phyloP scores from a whole-genome alignment of 2,329 filamentous ascomycete genomes.

The Knufia petricola region DNA sequence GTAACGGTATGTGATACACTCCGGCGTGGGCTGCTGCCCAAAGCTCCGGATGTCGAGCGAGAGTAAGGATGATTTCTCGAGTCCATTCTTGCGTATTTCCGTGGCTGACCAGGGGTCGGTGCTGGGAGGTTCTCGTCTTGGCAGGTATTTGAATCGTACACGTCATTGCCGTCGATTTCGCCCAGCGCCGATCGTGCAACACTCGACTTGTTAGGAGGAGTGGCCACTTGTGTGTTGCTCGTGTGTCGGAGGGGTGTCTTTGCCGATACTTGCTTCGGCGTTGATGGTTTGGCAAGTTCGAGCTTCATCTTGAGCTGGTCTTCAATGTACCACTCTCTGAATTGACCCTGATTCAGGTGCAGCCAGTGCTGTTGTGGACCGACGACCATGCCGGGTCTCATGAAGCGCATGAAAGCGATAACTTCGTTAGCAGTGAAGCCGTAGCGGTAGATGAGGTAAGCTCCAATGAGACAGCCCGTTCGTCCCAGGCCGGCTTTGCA shows the following conservation, averaged over 20 bases:
- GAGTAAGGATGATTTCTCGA: constrained; percentile 64
- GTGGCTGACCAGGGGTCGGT: constrained; percentile 88
- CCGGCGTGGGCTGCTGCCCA: constrained; percentile 25
- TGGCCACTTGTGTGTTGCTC: constrained; percentile 63
- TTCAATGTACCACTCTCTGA: constrained; percentile 95
- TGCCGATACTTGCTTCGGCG: constrained; percentile 44
- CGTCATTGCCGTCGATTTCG: constrained; percentile 77
- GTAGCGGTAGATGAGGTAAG: constrained; percentile 93
- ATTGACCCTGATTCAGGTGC: constrained; percentile 89
- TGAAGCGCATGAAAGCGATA: constrained; percentile 97
- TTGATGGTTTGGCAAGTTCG: constrained; percentile 53
- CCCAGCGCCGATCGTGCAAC: constrained; percentile 69
- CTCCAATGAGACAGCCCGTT: constrained; percentile 91
- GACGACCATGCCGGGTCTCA: constrained; percentile 97
- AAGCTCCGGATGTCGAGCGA: constrained; percentile 42
- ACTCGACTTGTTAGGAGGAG: constrained; percentile 58
- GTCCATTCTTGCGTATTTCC: constrained; percentile 74
- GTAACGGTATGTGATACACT: constrained; percentile 23
- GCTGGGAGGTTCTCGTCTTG: constrained; percentile 88
- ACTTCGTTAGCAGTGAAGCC: constrained; percentile 96
- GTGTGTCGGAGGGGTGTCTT: constrained; percentile 48
- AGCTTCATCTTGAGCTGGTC: constrained; percentile 72
- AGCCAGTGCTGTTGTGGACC: constrained; percentile 98
- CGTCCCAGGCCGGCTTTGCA: constrained; percentile 95
- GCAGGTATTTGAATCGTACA: constrained; percentile 41